These are phyloP conservation scores for Verticillium nonalfalfae DNA, from an alignment of 2,329 filamentous ascomycete genomes.

Conservation along the genomic window DNA sequence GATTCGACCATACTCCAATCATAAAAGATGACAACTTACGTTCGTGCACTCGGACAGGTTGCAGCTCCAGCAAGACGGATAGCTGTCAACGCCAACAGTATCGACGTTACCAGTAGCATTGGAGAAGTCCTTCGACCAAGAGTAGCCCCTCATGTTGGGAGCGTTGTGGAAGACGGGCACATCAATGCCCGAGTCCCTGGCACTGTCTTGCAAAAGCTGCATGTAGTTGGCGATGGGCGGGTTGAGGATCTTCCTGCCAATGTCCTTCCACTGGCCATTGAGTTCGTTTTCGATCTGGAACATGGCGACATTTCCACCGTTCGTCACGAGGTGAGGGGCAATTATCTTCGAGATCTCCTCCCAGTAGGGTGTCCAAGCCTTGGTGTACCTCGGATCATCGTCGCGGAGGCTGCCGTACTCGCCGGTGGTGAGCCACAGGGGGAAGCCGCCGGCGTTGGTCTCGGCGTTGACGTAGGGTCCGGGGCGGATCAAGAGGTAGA, in stretches of 20 bases:
- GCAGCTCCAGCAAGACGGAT: constrained; percentile 56
- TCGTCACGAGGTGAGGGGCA: constrained; percentile 46
- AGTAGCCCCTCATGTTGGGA: constrained; percentile 49
- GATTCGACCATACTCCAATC: background rate
- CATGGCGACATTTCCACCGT: constrained; percentile 49
- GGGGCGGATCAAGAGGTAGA: constrained; percentile 39
- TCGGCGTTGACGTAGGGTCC: constrained; percentile 61
- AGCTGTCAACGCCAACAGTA: constrained; percentile 44
- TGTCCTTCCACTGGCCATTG: constrained; percentile 33
- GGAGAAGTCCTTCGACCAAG: constrained; percentile 56
- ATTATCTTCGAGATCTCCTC: constrained; percentile 42
- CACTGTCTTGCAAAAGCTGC: constrained; percentile 46
- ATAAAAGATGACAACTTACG: background rate
- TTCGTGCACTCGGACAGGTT: constrained; percentile 54
- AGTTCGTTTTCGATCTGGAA: constrained; percentile 53
- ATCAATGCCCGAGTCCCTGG: constrained; percentile 49
- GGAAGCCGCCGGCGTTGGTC: constrained; percentile 55
- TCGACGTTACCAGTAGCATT: constrained; percentile 50
- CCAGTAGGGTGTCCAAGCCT: constrained; percentile 49
- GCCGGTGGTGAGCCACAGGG: constrained; percentile 56
- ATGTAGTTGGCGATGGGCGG: constrained; percentile 45
- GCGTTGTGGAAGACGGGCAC: constrained; percentile 53
- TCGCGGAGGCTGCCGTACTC: constrained; percentile 47
- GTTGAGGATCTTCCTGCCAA: constrained; percentile 37
- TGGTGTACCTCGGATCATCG: constrained; percentile 44